Evolutionary conservation across 352 stramenopile species (phyloP), one percentile per base, ranked within the genome.

Genomic region (Phytophthora litchii): DNA sequence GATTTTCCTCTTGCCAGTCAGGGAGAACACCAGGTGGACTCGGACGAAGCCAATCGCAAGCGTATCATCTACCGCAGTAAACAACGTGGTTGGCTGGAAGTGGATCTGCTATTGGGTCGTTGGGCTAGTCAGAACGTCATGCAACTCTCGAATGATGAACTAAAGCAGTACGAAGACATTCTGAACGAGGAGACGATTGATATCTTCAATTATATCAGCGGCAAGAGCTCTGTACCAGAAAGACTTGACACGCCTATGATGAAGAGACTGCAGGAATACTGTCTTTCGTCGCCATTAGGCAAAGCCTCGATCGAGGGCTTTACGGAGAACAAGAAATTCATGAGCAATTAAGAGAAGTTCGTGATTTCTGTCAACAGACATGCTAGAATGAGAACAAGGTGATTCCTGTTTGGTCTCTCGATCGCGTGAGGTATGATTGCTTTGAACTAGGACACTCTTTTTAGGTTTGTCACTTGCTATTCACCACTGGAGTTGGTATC

Each of bases 141-240:
- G 53, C 59, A 57, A 21, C 67, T 98, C 19, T 72, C 76, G 11
- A 59, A 67, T 4, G 72, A 91, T 6, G 91, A 98, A 64, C 68
- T 98, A 20, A 67, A 96, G 65, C 74, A 98, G 64, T 99, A 97
- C 78, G 96, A 99, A 70, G 78, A 88, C 56, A 98, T 99, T 73
- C 74, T 98, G 25, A 99, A 99, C 76, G 81, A 96, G 62, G 96
- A 99, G 76, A 99, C 96, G 8, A 98, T 98, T 67, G 96, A 99
- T 80, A 99, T 98, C 70, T 99, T 98, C 80, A 99, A 98, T 76
- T 95, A 98, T 57, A 93, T 98, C 60, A 98, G 92, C 5, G 80
- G 92, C 45, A 91, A 97, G 64, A 83, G 83, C 53, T 52, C 78
- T 53, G 72, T 97, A 29, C 95, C 95, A 0, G 75, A 88, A 36